Conservation (phyloP, 768 basidiomycete genomes). For the Infundibulicybe gibba region DNA sequence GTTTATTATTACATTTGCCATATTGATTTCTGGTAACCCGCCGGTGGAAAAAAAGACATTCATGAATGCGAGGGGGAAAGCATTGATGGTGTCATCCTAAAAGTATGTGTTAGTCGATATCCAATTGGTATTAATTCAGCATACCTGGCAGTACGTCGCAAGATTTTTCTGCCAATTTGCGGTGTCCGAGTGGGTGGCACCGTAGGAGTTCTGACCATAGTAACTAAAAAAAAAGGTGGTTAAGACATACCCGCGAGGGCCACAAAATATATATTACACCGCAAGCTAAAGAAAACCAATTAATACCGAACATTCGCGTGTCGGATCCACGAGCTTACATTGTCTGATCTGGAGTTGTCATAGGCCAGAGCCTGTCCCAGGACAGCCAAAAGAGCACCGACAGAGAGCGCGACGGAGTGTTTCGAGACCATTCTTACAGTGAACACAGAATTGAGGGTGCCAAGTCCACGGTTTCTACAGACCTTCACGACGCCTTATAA, state of each 20-base stretch:
- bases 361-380: slow-evolving; percentile 14
- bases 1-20: slow-evolving; percentile 42
- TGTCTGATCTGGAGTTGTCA: slow-evolving; percentile 33
- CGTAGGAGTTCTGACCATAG: slow-evolving; percentile 60
- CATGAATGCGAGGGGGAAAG: slow-evolving; percentile 56
- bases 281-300: slow-evolving; percentile 15
- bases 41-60: slow-evolving; percentile 53
- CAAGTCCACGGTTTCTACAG: background rate
- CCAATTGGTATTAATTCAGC: background rate
- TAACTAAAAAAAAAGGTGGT: slow-evolving; percentile 25
- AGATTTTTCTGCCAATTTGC: slow-evolving; percentile 50
- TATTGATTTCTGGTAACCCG: slow-evolving; percentile 49
- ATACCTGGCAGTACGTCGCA: slow-evolving; percentile 49
- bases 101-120: background rate
- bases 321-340: slow-evolving; percentile 21
- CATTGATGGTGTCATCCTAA: slow-evolving; percentile 51
- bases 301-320: background rate
- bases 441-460: background rate
- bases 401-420: background rate
- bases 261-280: slow-evolving; percentile 13
- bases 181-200: slow-evolving; percentile 39
- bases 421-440: background rate
- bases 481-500: background rate
- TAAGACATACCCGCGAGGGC: background rate
- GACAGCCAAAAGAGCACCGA: background rate